Conservation (phyloP, 1,139 yeast species). For the Hanseniaspora sp. region DNA sequence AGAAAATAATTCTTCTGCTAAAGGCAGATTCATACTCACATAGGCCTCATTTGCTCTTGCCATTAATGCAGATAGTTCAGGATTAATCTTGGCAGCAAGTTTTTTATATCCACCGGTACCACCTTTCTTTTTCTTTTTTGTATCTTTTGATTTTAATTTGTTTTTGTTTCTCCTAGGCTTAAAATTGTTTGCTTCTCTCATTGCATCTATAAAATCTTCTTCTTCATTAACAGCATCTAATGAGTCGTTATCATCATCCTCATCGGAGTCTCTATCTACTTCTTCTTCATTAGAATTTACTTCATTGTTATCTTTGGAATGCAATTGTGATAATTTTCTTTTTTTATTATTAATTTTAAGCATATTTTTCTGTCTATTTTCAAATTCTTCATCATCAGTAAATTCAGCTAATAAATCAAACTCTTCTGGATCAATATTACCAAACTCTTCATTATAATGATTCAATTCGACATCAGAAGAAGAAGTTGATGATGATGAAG, state of each 20-base stretch:
- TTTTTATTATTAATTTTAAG: background rate
- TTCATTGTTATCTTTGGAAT: background rate
- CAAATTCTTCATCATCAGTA: slow-evolving; percentile 27
- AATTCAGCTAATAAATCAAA: slow-evolving; percentile 31
- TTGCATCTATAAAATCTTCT: slow-evolving; percentile 46
- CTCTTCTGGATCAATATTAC: slow-evolving; percentile 19
- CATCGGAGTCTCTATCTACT: slow-evolving; percentile 5
- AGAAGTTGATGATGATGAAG: slow-evolving; percentile 20
- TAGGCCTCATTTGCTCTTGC: slow-evolving; percentile 73
- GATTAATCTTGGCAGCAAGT: slow-evolving; percentile 43
- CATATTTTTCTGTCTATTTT: slow-evolving; percentile 5
- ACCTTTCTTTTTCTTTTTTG: slow-evolving; percentile 22
- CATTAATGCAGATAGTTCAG: slow-evolving; percentile 54
- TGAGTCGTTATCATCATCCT: slow-evolving; percentile 20
- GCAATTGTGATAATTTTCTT: background rate
- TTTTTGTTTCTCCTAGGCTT: slow-evolving; percentile 38
- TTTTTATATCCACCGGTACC: slow-evolving; percentile 31
- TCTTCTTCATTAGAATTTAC: slow-evolving; percentile 9
- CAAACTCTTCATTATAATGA: slow-evolving; percentile 20
- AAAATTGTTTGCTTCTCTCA: slow-evolving; percentile 54
- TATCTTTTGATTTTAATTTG: slow-evolving; percentile 29
- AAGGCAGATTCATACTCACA: slow-evolving; percentile 52
- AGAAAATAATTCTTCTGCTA: slow-evolving; percentile 54
- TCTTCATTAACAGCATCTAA: slow-evolving; percentile 32
- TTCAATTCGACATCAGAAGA: slow-evolving; percentile 23